Conservation (phyloP, 257 asterid genomes). For the Thymus quinquecostatus region DNA sequence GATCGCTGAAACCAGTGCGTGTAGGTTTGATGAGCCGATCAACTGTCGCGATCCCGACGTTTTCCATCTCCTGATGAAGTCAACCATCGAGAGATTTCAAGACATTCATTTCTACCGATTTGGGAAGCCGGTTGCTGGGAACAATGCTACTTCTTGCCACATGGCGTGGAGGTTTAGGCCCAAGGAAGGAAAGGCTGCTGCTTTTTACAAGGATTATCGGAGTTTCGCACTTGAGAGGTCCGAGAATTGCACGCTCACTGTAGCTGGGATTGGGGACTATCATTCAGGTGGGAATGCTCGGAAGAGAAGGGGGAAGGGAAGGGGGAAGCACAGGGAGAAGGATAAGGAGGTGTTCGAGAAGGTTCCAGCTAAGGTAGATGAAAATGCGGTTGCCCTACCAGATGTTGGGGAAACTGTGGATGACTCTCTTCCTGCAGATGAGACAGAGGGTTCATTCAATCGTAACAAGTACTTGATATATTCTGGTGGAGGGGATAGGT, state of each 20-base stretch:
- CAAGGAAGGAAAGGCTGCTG: slow-evolving; percentile 84
- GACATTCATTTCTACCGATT: slow-evolving; percentile 82
- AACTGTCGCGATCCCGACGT: slow-evolving; percentile 85
- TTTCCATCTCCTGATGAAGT: slow-evolving; percentile 84
- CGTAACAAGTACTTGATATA: slow-evolving; percentile 76
- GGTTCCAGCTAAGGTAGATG: slow-evolving; percentile 42
- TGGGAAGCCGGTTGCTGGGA: slow-evolving; percentile 84
- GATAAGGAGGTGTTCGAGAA: slow-evolving; percentile 68
- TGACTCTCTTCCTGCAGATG: slow-evolving; percentile 76
- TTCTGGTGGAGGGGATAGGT: slow-evolving; percentile 88
- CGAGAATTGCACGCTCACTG: slow-evolving; percentile 74
- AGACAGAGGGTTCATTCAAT: slow-evolving; percentile 72
- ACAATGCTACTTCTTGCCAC: slow-evolving; percentile 67
- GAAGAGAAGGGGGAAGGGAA: slow-evolving; percentile 54
- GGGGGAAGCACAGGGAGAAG: slow-evolving; percentile 45
- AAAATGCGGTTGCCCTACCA: slow-evolving; percentile 55
- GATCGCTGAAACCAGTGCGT: slow-evolving; percentile 37
- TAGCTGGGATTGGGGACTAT: slow-evolving; percentile 75
- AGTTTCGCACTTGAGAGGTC: slow-evolving; percentile 59
- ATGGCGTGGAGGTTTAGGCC: slow-evolving; percentile 99
- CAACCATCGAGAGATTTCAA: slow-evolving; percentile 73
- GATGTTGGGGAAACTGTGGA: slow-evolving; percentile 86
- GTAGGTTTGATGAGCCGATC: slow-evolving; percentile 62
- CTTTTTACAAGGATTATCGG: slow-evolving; percentile 83
- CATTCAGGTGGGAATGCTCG: slow-evolving; percentile 95